Conservation (phyloP, 1,284 basidiomycete species). For the Pseudozyma tsukubaensis region DNA sequence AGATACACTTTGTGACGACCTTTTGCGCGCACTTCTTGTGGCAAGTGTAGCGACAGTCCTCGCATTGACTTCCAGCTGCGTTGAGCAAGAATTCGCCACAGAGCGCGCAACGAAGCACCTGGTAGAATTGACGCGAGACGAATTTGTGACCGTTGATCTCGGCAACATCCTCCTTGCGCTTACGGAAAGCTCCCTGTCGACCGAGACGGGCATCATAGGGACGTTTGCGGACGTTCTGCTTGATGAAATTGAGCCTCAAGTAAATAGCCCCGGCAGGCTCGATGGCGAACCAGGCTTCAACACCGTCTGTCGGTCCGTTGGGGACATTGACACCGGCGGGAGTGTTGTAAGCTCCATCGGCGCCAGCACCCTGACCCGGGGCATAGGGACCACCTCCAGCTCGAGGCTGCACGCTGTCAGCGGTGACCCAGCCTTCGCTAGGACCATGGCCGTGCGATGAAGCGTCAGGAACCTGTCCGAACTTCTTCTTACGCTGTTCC, state of each 20-base stretch:
- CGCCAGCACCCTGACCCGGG: constrained; percentile 18
- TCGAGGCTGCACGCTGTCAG: constrained; percentile 58
- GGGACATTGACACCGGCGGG: constrained; percentile 58
- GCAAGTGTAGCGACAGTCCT: constrained; percentile 98
- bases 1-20: constrained; percentile 99
- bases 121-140: constrained; percentile 96
- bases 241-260: constrained; percentile 64
- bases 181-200: constrained; percentile 96
- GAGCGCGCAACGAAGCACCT: constrained; percentile 93
- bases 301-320: constrained; percentile 75
- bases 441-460: constrained; percentile 53
- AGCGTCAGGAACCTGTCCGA: constrained; percentile 73
- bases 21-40: constrained; percentile 98
- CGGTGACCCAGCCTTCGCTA: constrained; percentile 66
- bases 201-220: constrained; percentile 89
- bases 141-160: constrained; percentile 99
- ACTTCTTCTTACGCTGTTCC: constrained; percentile 90
- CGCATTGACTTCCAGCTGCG: constrained; percentile 96
- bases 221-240: constrained; percentile 81
- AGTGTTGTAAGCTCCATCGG: constrained; percentile 47
- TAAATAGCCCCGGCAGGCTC: constrained; percentile 94
- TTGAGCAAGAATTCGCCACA: constrained; percentile 98
- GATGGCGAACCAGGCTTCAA: constrained; percentile 96
- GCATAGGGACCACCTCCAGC: constrained; percentile 29
- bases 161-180: constrained; percentile 97